A percentile compares a stretch with the other conserved stretches of the same genome.
These are phyloP conservation scores for Jatropha podagrica DNA, from an alignment of 441 rosid species.

Conservation along the genomic window DNA sequence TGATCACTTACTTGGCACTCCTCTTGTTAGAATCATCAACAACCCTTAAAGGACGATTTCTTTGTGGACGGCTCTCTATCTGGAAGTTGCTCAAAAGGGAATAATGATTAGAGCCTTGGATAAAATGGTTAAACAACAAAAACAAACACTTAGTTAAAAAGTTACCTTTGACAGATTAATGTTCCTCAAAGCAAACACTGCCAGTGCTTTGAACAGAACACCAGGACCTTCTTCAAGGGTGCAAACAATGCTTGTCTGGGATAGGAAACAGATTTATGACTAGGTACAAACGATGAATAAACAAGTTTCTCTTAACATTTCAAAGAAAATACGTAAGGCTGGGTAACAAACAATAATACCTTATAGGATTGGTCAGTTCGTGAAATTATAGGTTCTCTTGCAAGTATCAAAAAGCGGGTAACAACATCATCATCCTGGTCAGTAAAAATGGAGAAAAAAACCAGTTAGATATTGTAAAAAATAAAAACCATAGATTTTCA, in stretches of 20 bases:
- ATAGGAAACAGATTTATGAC: neutral
- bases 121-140: conserved; percentile 6
- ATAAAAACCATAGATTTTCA: conserved; percentile 14
- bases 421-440: conserved; percentile 74
- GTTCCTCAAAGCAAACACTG: conserved; percentile 79
- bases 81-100: conserved; percentile 31
- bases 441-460: conserved; percentile 18
- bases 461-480: conserved; percentile 20
- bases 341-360: conserved; percentile 39
- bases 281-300: neutral
- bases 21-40: conserved; percentile 81
- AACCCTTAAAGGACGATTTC: conserved; percentile 63
- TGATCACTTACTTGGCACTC: conserved; percentile 63
- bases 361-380: conserved; percentile 64
- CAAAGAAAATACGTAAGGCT: conserved; percentile 3
- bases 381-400: conserved; percentile 90
- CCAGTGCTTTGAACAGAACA: conserved; percentile 81
- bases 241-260: conserved; percentile 93
- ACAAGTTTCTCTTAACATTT: neutral
- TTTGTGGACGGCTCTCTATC: conserved; percentile 93
- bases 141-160: conserved; percentile 6
- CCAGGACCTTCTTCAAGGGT: conserved; percentile 94
- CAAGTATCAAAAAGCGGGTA: conserved; percentile 88
- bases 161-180: conserved; percentile 77
- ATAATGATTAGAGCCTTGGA: conserved; percentile 11